Evolutionary conservation across 495 filamentous ascomycete species (phyloP).

Genomic region (Tuber umbilicatum): DNA sequence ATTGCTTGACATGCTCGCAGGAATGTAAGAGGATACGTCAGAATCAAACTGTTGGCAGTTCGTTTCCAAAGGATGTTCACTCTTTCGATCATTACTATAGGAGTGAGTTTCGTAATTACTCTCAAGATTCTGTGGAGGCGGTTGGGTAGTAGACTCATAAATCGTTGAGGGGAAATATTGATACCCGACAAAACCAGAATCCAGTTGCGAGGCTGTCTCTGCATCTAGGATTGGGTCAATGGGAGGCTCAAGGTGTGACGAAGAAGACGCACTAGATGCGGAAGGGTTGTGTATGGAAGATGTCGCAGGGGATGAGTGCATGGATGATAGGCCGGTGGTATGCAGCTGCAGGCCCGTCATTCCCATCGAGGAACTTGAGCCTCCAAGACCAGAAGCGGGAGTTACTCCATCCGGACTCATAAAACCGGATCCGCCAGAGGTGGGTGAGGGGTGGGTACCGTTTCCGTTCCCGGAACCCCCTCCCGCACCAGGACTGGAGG

Average conservation of each 20-base stretch:
- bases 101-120: slow-evolving; percentile 39
- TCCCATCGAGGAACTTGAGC: slow-evolving; percentile 35
- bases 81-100: slow-evolving; percentile 40
- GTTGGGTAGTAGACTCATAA: slow-evolving; percentile 37
- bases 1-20: slow-evolving; percentile 29
- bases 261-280: slow-evolving; percentile 35
- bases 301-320: slow-evolving; percentile 37
- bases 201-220: slow-evolving; percentile 34
- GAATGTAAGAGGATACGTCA: slow-evolving; percentile 41
- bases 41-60: slow-evolving; percentile 39
- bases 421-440: slow-evolving; percentile 36
- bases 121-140: slow-evolving; percentile 36
- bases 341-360: slow-evolving; percentile 34
- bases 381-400: slow-evolving; percentile 33
- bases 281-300: slow-evolving; percentile 39
- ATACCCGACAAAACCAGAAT: slow-evolving; percentile 36
- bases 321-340: slow-evolving; percentile 34
- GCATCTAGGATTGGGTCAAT: slow-evolving; percentile 41
- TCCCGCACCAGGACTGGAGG: slow-evolving; percentile 64
- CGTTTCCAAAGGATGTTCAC: slow-evolving; percentile 40
- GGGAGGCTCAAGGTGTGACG: slow-evolving; percentile 39
- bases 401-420: slow-evolving; percentile 35
- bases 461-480: slow-evolving; percentile 49
- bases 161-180: slow-evolving; percentile 41
- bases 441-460: slow-evolving; percentile 42